Evolutionary conservation across 2,329 filamentous ascomycete genomes (phyloP).

Genomic region (Arthrinium phaeospermum): DNA sequence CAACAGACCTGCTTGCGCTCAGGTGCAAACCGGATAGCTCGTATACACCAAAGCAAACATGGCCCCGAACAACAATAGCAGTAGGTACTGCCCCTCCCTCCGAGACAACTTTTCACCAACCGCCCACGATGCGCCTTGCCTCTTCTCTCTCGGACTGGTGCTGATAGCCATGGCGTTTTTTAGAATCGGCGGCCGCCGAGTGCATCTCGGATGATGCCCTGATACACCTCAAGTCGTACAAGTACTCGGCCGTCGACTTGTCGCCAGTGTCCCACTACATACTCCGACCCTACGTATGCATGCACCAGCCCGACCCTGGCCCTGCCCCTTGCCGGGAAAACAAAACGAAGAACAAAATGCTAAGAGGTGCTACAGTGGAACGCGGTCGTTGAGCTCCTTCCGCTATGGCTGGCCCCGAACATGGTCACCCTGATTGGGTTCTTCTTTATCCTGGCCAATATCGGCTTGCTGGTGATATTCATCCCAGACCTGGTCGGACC

Average conservation of each 20-base stretch:
- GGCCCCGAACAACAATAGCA: conserved; percentile 45
- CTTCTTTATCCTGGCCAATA: conserved; percentile 88
- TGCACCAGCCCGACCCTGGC: conserved; percentile 41
- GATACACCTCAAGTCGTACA: conserved; percentile 90
- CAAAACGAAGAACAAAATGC: conserved; percentile 25
- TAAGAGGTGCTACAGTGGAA: conserved; percentile 76
- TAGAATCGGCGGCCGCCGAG: conserved; percentile 65
- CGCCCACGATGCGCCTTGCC: conserved; percentile 24
- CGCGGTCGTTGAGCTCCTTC: conserved; percentile 87
- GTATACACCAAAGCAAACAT: conserved; percentile 33
- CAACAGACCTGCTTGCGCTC: neutral
- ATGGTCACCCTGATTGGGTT: conserved; percentile 97
- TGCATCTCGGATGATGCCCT: conserved; percentile 90
- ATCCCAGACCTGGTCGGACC: conserved; percentile 92
- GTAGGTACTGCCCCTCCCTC: conserved; percentile 28
- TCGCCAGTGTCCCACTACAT: conserved; percentile 93
- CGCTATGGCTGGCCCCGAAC: conserved; percentile 96
- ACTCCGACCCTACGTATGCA: conserved; percentile 88
- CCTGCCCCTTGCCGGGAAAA: conserved; percentile 11
- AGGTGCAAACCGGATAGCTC: neutral
- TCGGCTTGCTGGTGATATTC: conserved; percentile 73
- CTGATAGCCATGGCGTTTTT: neutral
- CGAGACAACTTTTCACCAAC: conserved; percentile 15
- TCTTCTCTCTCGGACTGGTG: neutral
- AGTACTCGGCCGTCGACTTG: conserved; percentile 97